Conservation (phyloP, 371 early-diverging fungal genomes). For the Actinomucor elegans region DNA sequence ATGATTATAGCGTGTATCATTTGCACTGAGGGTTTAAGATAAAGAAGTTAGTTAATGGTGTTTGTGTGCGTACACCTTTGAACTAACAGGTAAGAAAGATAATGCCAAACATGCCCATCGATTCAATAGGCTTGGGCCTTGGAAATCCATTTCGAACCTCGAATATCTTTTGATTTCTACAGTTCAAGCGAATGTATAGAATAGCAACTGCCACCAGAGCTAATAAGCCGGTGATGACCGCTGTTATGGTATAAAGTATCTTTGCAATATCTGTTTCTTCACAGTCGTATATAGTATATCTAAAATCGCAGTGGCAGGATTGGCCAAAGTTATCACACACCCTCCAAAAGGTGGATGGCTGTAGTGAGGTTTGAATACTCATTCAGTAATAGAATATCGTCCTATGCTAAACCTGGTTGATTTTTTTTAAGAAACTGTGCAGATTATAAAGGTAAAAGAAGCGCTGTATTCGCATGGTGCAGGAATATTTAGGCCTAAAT, state of each 20-base stretch:
- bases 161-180: conserved; percentile 13
- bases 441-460: not conserved
- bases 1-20: conserved; percentile 8
- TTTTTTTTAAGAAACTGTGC: not conserved
- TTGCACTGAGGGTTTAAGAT: conserved; percentile 15
- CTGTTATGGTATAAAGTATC: conserved; percentile 1
- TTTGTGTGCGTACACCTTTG: not conserved
- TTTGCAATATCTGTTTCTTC: conserved; percentile 1
- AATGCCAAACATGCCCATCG: conserved; percentile 5
- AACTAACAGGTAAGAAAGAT: conserved; percentile 12
- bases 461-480: too few species aligned
- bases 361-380: not conserved
- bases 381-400: not conserved
- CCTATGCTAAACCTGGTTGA: not conserved
- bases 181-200: conserved; percentile 5
- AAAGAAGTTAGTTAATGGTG: too few species aligned
- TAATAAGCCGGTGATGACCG: conserved; percentile 3
- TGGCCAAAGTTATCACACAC: conserved; percentile 3
- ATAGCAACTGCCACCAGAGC: not conserved
- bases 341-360: conserved; percentile 15
- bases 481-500: too few species aligned
- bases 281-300: conserved; percentile 11
- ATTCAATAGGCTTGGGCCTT: conserved; percentile 15
- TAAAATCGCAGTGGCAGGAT: conserved; percentile 17
- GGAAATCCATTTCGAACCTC: conserved; percentile 16